These are phyloP conservation scores for Takakia lepidozioides DNA, from an alignment of 225 moss, liverwort and hornwort genomes.

Conservation along the genomic window DNA sequence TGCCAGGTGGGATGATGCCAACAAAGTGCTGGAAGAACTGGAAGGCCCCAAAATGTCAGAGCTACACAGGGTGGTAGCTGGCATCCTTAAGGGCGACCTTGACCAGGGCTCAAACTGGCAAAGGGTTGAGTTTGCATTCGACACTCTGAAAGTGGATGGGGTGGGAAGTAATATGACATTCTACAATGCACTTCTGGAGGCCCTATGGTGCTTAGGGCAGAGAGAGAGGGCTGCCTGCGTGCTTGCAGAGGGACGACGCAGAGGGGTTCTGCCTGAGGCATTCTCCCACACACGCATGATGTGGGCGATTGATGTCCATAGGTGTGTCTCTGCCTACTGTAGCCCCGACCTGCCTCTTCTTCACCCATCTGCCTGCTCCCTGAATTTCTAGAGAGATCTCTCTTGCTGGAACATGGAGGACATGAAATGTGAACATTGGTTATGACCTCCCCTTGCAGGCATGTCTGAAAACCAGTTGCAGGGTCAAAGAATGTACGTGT, in stretches of 20 bases:
- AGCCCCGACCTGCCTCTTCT: too few species aligned
- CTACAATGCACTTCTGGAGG: conserved; percentile 83
- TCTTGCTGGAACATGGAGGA: too few species aligned
- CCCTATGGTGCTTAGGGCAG: conserved; percentile 94
- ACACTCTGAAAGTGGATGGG: conserved; percentile 83
- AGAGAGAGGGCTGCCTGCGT: conserved; percentile 67
- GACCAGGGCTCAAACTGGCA: conserved; percentile 84
- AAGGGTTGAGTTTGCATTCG: conserved; percentile 80
- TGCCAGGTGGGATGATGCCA: conserved; percentile 96
- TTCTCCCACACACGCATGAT: conserved; percentile 60
- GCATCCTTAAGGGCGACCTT: conserved; percentile 76
- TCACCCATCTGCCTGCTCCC: too few species aligned
- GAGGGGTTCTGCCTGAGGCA: conserved; percentile 81
- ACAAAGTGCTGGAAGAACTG: conserved; percentile 81
- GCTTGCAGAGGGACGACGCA: conserved; percentile 59
- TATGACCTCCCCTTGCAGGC: too few species aligned
- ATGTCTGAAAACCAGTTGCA: too few species aligned
- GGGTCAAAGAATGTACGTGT: too few species aligned
- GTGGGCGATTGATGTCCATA: conserved; percentile 96
- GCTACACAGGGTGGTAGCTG: conserved; percentile 65
- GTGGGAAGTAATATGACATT: conserved; percentile 82
- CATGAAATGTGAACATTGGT: too few species aligned
- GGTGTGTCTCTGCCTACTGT: conserved; percentile 25
- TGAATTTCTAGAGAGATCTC: neutral
- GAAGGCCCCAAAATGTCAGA: conserved; percentile 60